phyloP scores from a whole-genome alignment of 2,329 filamentous ascomycete genomes.

The Pseudocercospora ulei region DNA sequence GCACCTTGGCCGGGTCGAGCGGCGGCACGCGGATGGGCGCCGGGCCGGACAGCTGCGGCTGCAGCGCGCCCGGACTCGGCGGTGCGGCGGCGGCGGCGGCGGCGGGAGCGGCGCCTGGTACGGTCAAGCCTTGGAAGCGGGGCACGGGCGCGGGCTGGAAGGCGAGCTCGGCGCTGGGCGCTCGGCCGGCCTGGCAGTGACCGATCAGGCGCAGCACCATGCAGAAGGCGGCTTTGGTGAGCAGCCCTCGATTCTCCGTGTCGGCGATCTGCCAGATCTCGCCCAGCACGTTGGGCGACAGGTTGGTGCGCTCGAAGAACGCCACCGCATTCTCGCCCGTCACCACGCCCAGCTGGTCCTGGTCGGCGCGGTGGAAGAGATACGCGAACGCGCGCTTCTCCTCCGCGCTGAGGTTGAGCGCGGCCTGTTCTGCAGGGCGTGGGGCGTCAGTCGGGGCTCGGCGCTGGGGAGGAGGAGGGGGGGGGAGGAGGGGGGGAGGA shows the following conservation, averaged over 20 bases:
- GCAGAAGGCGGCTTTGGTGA: slow-evolving; percentile 87
- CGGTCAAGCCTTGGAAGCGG: slow-evolving; percentile 70
- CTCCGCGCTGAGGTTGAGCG: slow-evolving; percentile 66
- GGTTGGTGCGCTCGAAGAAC: slow-evolving; percentile 92
- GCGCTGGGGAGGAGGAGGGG: not conserved
- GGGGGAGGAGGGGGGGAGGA: not conserved
- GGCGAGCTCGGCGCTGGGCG: slow-evolving; percentile 71
- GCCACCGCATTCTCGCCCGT: slow-evolving; percentile 93
- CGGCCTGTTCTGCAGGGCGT: slow-evolving; percentile 30
- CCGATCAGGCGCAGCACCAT: slow-evolving; percentile 89
- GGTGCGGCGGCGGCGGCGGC: slow-evolving; percentile 14
- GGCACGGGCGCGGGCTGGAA: slow-evolving; percentile 80
- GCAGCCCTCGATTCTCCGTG: slow-evolving; percentile 85
- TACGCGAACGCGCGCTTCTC: slow-evolving; percentile 92
- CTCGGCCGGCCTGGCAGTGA: slow-evolving; percentile 80
- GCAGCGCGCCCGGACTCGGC: slow-evolving; percentile 27
- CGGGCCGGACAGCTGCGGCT: slow-evolving; percentile 33
- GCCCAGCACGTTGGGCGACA: slow-evolving; percentile 76
- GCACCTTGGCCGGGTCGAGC: slow-evolving; percentile 75
- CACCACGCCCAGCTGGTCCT: slow-evolving; percentile 81
- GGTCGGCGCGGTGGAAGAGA: slow-evolving; percentile 86
- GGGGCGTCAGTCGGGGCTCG: slow-evolving; percentile 11
- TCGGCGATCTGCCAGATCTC: slow-evolving; percentile 99
- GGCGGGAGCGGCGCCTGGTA: slow-evolving; percentile 30
- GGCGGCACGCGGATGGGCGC: slow-evolving; percentile 78